Evolutionary conservation across 2,329 filamentous ascomycete genomes (phyloP).

Genomic region (Colletotrichum liaoningense): DNA sequence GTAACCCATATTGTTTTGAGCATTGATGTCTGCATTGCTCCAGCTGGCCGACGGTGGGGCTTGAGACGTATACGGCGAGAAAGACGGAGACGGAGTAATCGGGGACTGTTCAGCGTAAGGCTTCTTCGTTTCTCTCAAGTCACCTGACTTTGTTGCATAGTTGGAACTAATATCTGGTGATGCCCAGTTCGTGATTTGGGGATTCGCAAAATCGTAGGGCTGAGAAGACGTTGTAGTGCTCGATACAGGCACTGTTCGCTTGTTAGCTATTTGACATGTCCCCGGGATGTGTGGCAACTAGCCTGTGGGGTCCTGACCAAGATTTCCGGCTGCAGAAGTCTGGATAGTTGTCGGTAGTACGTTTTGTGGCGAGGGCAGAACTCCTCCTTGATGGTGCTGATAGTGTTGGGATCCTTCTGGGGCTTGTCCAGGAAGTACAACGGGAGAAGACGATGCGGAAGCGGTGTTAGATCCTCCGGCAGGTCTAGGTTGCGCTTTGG

Average conservation of each 20-base stretch:
- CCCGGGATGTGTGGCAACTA: conserved; percentile 41
- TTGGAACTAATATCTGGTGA: conserved; percentile 53
- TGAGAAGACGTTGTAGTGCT: conserved; percentile 43
- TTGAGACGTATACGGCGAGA: conserved; percentile 60
- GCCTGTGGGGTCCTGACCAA: conserved; percentile 56
- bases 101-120: conserved; percentile 62
- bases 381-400: conserved; percentile 56
- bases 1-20: conserved; percentile 60
- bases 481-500: conserved; percentile 53
- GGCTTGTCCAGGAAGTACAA: conserved; percentile 54
- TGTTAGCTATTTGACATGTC: conserved; percentile 40
- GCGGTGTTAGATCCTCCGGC: conserved; percentile 52
- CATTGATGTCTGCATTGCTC: conserved; percentile 52
- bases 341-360: conserved; percentile 58
- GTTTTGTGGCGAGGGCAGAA: conserved; percentile 56
- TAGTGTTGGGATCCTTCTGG: conserved; percentile 54
- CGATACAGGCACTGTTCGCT: conserved; percentile 45
- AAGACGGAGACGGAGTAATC: conserved; percentile 60
- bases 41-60: conserved; percentile 54
- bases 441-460: conserved; percentile 62
- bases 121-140: conserved; percentile 60
- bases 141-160: conserved; percentile 54
- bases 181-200: conserved; percentile 56
- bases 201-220: conserved; percentile 52
- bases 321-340: conserved; percentile 49